Percentiles rank a stretch among this genome's conserved stretches.
Evolutionary conservation across 2,329 filamentous ascomycete species (phyloP).

Genomic region (Beauveria brongniartii): DNA sequence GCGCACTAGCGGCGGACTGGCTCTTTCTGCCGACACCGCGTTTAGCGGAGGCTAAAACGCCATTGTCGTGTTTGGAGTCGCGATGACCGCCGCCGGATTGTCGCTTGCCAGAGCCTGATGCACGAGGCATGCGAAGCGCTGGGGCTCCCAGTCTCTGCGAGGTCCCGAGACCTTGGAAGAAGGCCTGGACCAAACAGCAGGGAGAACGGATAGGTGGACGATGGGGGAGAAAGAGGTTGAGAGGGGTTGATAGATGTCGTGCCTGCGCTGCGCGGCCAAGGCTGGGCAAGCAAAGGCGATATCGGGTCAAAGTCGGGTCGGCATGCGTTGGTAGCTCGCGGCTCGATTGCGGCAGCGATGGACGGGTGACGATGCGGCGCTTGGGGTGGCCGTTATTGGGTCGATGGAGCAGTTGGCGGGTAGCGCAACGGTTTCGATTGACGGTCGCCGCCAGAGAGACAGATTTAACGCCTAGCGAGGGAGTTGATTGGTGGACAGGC

Average conservation of each 20-base stretch:
- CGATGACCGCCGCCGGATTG: conserved; percentile 57
- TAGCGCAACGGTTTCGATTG: neutral
- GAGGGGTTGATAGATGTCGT: conserved; percentile 6
- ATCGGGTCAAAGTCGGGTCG: neutral
- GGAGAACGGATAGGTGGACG: conserved; percentile 18
- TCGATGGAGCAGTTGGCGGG: neutral
- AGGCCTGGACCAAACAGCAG: conserved; percentile 28
- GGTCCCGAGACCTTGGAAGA: conserved; percentile 26
- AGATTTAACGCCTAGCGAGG: no score
- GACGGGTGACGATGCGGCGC: neutral
- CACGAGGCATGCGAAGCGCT: conserved; percentile 51
- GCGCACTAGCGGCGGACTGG: conserved; percentile 31
- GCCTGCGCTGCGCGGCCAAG: neutral
- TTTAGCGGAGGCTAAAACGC: conserved; percentile 56
- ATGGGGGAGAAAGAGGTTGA: conserved; percentile 9
- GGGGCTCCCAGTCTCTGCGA: conserved; percentile 27
- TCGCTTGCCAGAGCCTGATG: conserved; percentile 51
- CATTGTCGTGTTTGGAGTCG: conserved; percentile 79
- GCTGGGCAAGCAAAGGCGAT: neutral
- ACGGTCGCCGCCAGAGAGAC: neutral
- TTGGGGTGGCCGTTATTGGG: no score
- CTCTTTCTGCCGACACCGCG: conserved; percentile 36
- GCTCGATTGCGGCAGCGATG: neutral
- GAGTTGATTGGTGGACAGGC: neutral
- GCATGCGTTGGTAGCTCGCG: conserved; percentile 3